Conservation (phyloP, 805 yeast genomes). For the Metschnikowia santaceciliae region DNA sequence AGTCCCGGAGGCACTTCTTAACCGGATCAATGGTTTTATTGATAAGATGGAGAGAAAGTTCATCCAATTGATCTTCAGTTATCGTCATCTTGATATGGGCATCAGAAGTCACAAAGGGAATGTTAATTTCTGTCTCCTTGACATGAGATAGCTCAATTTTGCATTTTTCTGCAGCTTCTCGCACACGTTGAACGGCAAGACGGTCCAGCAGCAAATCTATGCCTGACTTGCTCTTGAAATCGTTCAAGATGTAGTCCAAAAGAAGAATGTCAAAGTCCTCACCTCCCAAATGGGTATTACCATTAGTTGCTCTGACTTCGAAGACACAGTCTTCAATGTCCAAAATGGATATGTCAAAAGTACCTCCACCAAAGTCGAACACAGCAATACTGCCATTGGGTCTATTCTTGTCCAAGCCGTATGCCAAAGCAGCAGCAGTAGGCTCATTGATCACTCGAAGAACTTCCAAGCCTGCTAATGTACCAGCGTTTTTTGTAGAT, state of each 20-base stretch:
- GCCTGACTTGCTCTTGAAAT: conserved; percentile 51
- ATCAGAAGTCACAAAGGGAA: conserved; percentile 65
- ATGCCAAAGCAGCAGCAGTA: conserved; percentile 92
- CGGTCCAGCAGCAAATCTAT: conserved; percentile 49
- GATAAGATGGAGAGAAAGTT: conserved; percentile 61
- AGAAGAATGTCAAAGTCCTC: conserved; percentile 77
- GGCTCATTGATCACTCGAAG: conserved; percentile 79
- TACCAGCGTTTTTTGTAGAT: conserved; percentile 79
- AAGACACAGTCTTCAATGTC: conserved; percentile 79
- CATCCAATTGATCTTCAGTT: conserved; percentile 66
- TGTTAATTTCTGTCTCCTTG: conserved; percentile 53
- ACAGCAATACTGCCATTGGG: conserved; percentile 53
- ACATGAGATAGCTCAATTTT: conserved; percentile 74
- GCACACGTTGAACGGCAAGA: conserved; percentile 65
- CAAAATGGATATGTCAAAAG: conserved; percentile 74
- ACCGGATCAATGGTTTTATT: conserved; percentile 70
- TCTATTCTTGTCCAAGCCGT: conserved; percentile 70
- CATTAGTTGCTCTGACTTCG: conserved; percentile 79
- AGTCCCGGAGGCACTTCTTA: conserved; percentile 69
- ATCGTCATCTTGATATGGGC: conserved; percentile 56
- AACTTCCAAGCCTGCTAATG: conserved; percentile 69
- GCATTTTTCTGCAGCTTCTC: conserved; percentile 75
- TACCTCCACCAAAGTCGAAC: conserved; percentile 82
- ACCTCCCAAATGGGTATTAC: conserved; percentile 83
- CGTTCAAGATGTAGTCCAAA: conserved; percentile 51